Evolutionary conservation across 2,329 filamentous ascomycete genomes (phyloP).

Genomic region (Colletotrichum tropicale): DNA sequence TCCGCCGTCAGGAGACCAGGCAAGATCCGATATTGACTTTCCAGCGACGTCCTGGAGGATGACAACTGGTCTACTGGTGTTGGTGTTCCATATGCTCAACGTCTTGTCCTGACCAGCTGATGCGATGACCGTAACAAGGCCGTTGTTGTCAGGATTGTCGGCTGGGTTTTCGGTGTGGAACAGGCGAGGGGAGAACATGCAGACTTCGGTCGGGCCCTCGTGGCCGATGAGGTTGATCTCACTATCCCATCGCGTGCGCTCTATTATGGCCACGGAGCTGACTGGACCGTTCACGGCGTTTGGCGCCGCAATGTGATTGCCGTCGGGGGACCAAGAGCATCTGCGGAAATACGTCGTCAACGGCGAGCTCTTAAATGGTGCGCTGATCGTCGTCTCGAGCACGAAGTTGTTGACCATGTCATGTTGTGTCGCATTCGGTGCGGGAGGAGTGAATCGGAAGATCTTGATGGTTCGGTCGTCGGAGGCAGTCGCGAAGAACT

Average conservation of each 20-base stretch:
- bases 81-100: conserved; percentile 96
- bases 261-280: conserved; percentile 95
- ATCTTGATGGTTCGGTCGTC: conserved; percentile 97
- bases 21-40: conserved; percentile 92
- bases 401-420: conserved; percentile 98
- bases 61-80: conserved; percentile 87
- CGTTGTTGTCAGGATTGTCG: conserved; percentile 52
- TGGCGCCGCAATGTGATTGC: conserved; percentile 93
- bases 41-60: conserved; percentile 87
- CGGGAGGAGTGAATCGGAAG: conserved; percentile 90
- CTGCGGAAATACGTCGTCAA: conserved; percentile 95
- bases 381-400: conserved; percentile 87
- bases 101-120: conserved; percentile 97
- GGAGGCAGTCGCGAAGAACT: conserved; percentile 97
- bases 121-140: conserved; percentile 87
- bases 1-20: conserved; percentile 92
- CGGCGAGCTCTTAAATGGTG: conserved; percentile 88
- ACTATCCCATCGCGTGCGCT: conserved; percentile 89
- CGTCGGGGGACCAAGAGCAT: conserved; percentile 97
- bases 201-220: conserved; percentile 95
- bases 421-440: conserved; percentile 89
- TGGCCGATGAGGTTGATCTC: conserved; percentile 98
- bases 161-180: conserved; percentile 76
- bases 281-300: conserved; percentile 98
- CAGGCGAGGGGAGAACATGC: conserved; percentile 91